Conservation (phyloP, 305 asterid genomes). For the Solanum hybrid region DNA sequence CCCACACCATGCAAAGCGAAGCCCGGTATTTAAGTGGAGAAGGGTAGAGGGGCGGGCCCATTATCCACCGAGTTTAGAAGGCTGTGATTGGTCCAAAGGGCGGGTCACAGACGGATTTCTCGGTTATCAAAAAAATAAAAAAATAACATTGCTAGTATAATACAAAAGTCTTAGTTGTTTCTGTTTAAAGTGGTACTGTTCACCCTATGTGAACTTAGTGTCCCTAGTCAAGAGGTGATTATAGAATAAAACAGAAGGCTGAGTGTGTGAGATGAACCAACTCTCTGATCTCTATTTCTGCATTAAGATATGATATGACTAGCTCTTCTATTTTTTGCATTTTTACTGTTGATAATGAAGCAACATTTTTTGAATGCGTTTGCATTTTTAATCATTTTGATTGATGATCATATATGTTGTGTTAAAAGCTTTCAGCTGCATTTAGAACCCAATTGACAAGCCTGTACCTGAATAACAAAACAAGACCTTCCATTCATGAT, state of each 20-base stretch:
- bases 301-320: background rate
- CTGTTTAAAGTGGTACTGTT: background rate
- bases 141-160: background rate
- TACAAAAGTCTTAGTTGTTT: background rate
- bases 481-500: background rate
- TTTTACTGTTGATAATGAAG: background rate
- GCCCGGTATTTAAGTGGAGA: too few relatives aligned
- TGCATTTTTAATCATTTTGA: background rate
- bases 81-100: too few relatives aligned
- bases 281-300: background rate
- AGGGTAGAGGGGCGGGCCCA: too few relatives aligned
- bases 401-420: background rate
- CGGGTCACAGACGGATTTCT: too few relatives aligned
- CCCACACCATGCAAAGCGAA: too few relatives aligned
- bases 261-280: background rate
- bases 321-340: background rate
- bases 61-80: too few relatives aligned
- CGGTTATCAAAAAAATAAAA: too few relatives aligned
- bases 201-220: background rate
- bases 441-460: background rate
- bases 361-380: background rate
- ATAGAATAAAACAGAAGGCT: background rate
- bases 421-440: background rate
- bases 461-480: background rate
- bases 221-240: background rate